Conservation (phyloP, 2,329 filamentous ascomycete species). For the Penicillium griseofulvum region DNA sequence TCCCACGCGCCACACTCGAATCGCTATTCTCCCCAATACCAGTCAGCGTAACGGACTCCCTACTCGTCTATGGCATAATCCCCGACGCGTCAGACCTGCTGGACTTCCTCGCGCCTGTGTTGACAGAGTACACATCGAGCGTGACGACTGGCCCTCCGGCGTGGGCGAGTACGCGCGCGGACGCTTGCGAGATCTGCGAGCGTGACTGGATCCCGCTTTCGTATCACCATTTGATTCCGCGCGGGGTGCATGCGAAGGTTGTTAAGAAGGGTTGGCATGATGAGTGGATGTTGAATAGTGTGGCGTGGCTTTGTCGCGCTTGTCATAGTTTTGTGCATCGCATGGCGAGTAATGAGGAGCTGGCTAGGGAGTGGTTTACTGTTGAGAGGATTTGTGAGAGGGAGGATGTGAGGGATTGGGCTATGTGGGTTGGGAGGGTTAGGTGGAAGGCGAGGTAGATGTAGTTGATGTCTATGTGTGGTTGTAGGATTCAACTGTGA, state of each 20-base stretch:
- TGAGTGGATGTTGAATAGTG: conserved; percentile 70
- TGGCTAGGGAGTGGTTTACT: conserved; percentile 70
- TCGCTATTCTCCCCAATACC: conserved; percentile 56
- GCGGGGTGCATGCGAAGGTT: conserved; percentile 70
- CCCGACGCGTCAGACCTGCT: conserved; percentile 46
- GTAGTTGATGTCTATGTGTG: conserved; percentile 25
- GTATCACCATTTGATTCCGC: conserved; percentile 85
- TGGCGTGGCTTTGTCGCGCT: conserved; percentile 81
- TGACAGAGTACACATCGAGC: conserved; percentile 61
- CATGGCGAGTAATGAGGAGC: conserved; percentile 71
- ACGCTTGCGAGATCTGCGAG: conserved; percentile 72
- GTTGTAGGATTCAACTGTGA: background rate
- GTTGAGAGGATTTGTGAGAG: conserved; percentile 68
- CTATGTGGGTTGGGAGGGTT: conserved; percentile 68
- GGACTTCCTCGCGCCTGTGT: conserved; percentile 60
- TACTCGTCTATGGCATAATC: conserved; percentile 65
- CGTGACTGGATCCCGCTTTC: conserved; percentile 72
- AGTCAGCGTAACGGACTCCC: conserved; percentile 62
- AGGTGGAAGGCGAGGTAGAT: conserved; percentile 66
- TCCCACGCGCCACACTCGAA: conserved; percentile 53
- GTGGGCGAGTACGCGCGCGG: conserved; percentile 56
- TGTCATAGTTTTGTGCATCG: conserved; percentile 82
- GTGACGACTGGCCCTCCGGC: conserved; percentile 63
- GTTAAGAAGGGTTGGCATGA: conserved; percentile 77
- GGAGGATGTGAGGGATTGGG: conserved; percentile 70